Evolutionary conservation across 306 rosid genomes (phyloP).

Genomic region (Fragaria iinumae): DNA sequence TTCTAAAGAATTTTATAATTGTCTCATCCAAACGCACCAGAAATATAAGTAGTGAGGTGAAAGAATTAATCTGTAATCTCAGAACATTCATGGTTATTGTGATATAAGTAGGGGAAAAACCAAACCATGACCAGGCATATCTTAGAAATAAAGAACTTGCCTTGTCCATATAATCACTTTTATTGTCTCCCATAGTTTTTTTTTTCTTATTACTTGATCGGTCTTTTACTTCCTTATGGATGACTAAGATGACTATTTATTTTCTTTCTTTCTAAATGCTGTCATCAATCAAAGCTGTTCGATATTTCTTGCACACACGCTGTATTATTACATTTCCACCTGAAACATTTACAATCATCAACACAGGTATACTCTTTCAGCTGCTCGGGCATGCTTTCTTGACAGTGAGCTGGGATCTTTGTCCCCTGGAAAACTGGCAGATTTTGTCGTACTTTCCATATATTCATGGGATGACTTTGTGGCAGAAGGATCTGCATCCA

Average conservation of each 20-base stretch:
- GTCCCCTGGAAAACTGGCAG: slow-evolving; percentile 72
- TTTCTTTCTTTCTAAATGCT: background rate
- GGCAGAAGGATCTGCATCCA: slow-evolving; percentile 53
- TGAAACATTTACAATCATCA: background rate
- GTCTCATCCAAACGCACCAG: too few relatives aligned
- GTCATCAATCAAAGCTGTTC: background rate
- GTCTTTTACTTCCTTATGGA: background rate
- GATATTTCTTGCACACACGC: background rate
- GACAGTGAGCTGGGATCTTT: slow-evolving; percentile 70
- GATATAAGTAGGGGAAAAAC: background rate
- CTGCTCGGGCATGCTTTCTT: slow-evolving; percentile 82
- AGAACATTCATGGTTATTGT: background rate
- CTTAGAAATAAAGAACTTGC: background rate
- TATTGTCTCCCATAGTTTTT: background rate
- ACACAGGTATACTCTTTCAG: slow-evolving; percentile 73
- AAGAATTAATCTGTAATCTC: background rate
- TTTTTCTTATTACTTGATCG: background rate
- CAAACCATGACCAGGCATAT: background rate
- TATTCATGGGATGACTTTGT: slow-evolving; percentile 63
- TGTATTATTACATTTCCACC: background rate
- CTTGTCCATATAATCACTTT: background rate
- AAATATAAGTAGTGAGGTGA: too few relatives aligned
- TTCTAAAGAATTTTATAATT: too few relatives aligned
- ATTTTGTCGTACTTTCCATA: slow-evolving; percentile 65
- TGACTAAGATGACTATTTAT: background rate